Base-by-base conservation (phyloP, 305 asterid genomes). In the Fraxinus xanthoxyloides region DNA sequence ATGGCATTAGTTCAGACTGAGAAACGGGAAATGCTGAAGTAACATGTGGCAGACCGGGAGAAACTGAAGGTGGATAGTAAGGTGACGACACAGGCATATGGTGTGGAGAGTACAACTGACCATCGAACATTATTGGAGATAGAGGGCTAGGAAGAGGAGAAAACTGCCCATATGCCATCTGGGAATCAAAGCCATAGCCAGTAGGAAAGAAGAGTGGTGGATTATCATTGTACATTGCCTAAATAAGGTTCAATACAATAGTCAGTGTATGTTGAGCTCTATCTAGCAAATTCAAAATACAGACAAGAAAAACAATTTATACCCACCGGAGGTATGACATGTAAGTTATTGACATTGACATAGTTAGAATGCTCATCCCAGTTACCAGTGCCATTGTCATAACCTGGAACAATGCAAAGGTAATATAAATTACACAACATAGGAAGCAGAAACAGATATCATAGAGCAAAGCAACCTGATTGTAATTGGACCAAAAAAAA, bases 161-260 rank as follows among this genome's bases (percentile, higher is more conserved):
- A 82, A 90, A 95, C 91, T 97, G 99, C 75, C 98, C 98, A 86
- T 90, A 95, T 79, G 94, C 95, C 98, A 96, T 92, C 85, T 91
- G 98, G 79, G 98, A 82, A 80, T 97, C 98, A 79, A 84, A 95
- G 82, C 97, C 99, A 87, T 92, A 95, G 79, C 95, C 92, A 78
- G 97, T 91, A 83, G 96, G 95, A 79, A 85, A 90, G 87, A 89
- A 90, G 82, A 91, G 83, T 8, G 98, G 89, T 24, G 95, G 86
- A 85, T 90, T 92, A 23, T 97, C 99, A 82, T 93, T 97, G 95
- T 91, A 95, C 94, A 95, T 91, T 79, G 90, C 97, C 99, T 97
- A 77, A 89, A 89, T 76, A 81, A 77, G 67, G 79, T 85, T 69
- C 86, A 77, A 54, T 82, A 84, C 40, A 84, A 23, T 36, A 83